Evolutionary conservation across 2,329 filamentous ascomycete genomes (phyloP).

Genomic region (Aspergillus sp.): DNA sequence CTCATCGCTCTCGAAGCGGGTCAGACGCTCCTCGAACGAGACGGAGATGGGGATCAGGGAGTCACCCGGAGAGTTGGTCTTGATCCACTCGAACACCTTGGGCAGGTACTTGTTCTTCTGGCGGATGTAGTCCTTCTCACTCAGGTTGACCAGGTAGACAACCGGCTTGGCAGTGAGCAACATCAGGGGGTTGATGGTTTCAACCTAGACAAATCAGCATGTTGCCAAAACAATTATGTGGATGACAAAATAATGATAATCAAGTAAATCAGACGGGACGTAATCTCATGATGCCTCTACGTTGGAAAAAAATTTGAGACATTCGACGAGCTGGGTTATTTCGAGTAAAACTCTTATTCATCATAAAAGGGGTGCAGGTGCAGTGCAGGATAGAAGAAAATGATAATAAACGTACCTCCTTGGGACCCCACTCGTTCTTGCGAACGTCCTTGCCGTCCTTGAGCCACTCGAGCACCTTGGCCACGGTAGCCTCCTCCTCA

Average conservation of each 20-base stretch:
- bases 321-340: conserved; percentile 99
- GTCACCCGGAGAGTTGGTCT: conserved; percentile 82
- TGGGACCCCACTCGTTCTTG: conserved; percentile 83
- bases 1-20: conserved; percentile 73
- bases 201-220: conserved; percentile 64
- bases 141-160: conserved; percentile 95
- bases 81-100: conserved; percentile 93
- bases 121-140: conserved; percentile 93
- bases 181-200: conserved; percentile 95
- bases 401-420: conserved; percentile 71
- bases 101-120: conserved; percentile 99
- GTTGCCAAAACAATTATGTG: neutral
- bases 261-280: conserved; percentile 65
- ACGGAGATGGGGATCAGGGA: conserved; percentile 93
- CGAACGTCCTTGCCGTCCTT: conserved; percentile 90
- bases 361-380: conserved; percentile 61
- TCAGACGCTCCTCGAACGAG: conserved; percentile 87
- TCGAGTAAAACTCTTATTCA: conserved; percentile 99
- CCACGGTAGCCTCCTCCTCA: conserved; percentile 90
- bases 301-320: conserved; percentile 66
- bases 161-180: conserved; percentile 95
- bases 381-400: conserved; percentile 22
- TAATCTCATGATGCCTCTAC: conserved; percentile 84
- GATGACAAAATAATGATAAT: conserved; percentile 3
- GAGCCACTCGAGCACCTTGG: conserved; percentile 81